Evolutionary conservation across 106 monocot genomes (phyloP).

Genomic region (Dendrobium nobile): DNA sequence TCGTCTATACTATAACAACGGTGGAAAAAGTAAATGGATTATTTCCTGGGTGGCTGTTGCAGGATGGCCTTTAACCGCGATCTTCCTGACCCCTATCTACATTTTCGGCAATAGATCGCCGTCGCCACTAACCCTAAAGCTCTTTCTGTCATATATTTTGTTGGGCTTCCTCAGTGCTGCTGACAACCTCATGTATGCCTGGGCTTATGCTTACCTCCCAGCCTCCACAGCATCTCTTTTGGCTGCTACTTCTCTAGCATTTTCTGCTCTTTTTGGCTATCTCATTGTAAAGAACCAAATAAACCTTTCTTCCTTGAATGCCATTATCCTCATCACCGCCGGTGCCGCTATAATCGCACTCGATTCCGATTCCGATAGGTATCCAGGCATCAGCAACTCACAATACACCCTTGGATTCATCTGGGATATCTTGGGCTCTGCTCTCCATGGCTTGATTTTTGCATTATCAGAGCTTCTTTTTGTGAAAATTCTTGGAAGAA

Average conservation of each 20-base stretch:
- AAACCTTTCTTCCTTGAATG: constrained; percentile 62
- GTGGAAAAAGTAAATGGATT: constrained; percentile 94
- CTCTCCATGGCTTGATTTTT: constrained; percentile 94
- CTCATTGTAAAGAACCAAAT: constrained; percentile 71
- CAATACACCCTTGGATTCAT: constrained; percentile 71
- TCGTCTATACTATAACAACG: constrained; percentile 67
- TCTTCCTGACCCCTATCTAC: constrained; percentile 58
- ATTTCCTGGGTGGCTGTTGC: constrained; percentile 87
- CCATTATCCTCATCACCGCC: constrained; percentile 68
- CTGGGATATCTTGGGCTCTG: constrained; percentile 78
- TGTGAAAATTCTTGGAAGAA: constrained; percentile 52
- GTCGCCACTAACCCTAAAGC: constrained; percentile 52
- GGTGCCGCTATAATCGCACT: constrained; percentile 67
- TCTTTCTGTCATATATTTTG: constrained; percentile 54
- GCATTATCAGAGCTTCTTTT: constrained; percentile 88
- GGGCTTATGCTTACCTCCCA: constrained; percentile 90
- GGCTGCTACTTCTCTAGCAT: constrained; percentile 63
- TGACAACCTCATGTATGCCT: constrained; percentile 87
- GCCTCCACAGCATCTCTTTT: constrained; percentile 87
- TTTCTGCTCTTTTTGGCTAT: constrained; percentile 78
- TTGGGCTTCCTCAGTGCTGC: constrained; percentile 80
- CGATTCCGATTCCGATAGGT: constrained; percentile 71
- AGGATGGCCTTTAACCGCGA: constrained; percentile 77
- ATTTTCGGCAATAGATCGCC: constrained; percentile 34
- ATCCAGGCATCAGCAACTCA: constrained; percentile 37